Evolutionary conservation across 306 rosid genomes (phyloP), one percentile per base, ranked within the genome.

Genomic region (Dalbergia cultrata): DNA sequence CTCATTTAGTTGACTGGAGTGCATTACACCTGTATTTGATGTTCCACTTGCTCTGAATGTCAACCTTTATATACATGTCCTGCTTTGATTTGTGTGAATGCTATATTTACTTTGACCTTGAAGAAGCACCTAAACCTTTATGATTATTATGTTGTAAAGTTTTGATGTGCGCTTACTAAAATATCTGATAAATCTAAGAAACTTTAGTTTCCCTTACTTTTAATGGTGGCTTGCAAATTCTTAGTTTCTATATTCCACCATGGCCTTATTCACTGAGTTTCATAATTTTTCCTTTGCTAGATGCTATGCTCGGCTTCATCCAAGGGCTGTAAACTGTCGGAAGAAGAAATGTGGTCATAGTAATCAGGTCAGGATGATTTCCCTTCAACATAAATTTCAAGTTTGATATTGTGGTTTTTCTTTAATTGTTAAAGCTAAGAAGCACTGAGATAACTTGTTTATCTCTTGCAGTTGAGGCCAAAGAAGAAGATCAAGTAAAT

Each of bases 401-500:
- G 0, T 11, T 3, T 62, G 37, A 62, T 58, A 4, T 47, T 1
- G 5, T 9, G 11, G 5, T 3, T n/a, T 26, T 64, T 22, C 0
- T 44, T 9, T 75, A n/a, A 16, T 26, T 45, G 52, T 49, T 60
- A 1, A 1, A 49, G n/a, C 34, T 58, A 13, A 14, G 49, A 65
- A 12, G 5, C 6, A 7, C 62, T 76, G 16, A 72, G 41, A 52
- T 17, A 0, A 26, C 7, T 14, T 57, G 35, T 45, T 49, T 53
- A 7, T 13, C 18, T 63, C 45, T 64, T 85, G 89, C 91, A 90
- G 90, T 75, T 90, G 97, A 90, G 95, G 93, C 97, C 95, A 3
- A 92, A 90, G 93, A 92, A 92, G 90, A 92, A 90, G 90, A 86
- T 92, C 66, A 92, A 92, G 93, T 92, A 89, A 47, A 87, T 43